phyloP scores from a whole-genome alignment of 2,329 filamentous ascomycete genomes.

The Sarocladium oryzae region DNA sequence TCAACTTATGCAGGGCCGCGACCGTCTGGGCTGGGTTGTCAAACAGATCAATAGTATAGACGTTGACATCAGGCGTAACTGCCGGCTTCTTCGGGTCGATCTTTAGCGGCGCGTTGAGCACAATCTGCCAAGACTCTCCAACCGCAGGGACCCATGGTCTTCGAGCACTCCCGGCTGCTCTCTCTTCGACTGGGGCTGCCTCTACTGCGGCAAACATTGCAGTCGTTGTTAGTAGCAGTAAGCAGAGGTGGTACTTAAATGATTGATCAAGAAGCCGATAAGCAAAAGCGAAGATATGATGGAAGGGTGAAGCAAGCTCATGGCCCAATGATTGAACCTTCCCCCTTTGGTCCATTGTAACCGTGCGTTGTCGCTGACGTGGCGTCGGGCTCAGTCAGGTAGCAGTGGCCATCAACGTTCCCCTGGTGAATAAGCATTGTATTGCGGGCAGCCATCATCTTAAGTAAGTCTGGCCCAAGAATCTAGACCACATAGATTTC shows the following conservation, averaged over 20 bases:
- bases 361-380: no score
- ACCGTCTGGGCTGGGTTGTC: slow-evolving; percentile 40
- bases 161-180: neutral
- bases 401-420: no score
- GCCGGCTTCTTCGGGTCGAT: slow-evolving; percentile 35
- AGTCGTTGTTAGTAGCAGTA: neutral
- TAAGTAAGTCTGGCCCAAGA: no score
- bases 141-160: slow-evolving; percentile 44
- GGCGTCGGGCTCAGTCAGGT: no score
- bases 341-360: no score
- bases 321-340: no score
- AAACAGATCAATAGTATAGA: slow-evolving; percentile 46
- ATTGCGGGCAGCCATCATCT: no score
- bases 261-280: no score
- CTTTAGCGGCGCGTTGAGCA: slow-evolving; percentile 35
- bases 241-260: neutral
- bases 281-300: no score
- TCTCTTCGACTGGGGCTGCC: neutral
- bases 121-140: slow-evolving; percentile 54
- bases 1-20: slow-evolving; percentile 48
- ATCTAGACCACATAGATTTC: no score
- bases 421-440: no score
- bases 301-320: no score
- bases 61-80: slow-evolving; percentile 38
- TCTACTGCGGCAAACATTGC: neutral